Evolutionary conservation across 2,329 filamentous ascomycete genomes (phyloP).

Genomic region (Teratosphaeria destructans): DNA sequence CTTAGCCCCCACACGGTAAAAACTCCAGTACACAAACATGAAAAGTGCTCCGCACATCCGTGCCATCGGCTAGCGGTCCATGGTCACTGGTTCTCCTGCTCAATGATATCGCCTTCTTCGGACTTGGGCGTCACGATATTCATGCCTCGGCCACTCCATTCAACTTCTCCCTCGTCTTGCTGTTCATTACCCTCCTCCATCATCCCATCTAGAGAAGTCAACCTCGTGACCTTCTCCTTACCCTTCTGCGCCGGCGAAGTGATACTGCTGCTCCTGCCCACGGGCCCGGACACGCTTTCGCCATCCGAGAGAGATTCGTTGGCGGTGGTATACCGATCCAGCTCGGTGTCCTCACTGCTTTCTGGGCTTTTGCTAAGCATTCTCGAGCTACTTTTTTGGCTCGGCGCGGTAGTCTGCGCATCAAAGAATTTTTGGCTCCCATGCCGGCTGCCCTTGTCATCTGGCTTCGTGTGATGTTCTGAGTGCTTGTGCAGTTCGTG

Average conservation of each 20-base stretch:
- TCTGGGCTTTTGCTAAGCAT: not conserved
- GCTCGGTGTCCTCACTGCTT: not conserved
- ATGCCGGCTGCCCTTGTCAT: not conserved
- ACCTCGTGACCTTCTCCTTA: conserved; percentile 4
- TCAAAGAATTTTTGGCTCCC: conserved; percentile 1
- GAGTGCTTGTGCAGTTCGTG: conserved; percentile 10
- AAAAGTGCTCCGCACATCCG: not conserved
- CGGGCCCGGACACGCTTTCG: not conserved
- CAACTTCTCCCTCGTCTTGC: not conserved
- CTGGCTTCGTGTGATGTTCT: conserved; percentile 4
- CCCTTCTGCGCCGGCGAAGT: conserved; percentile 5
- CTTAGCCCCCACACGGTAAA: not conserved
- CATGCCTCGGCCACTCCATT: not conserved
- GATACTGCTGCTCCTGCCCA: not conserved
- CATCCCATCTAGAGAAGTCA: conserved; percentile 4
- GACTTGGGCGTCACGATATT: not conserved
- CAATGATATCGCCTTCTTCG: conserved; percentile 2
- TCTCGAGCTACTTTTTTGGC: not conserved
- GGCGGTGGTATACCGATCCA: conserved; percentile 9
- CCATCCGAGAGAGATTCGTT: conserved; percentile 3
- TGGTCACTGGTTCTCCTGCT: conserved; percentile 2
- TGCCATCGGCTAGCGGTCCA: not conserved
- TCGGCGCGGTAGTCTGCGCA: conserved; percentile 3
- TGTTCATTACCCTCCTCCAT: conserved; percentile 2
- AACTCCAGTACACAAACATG: not conserved